Percentiles rank a stretch among this genome's conserved stretches.
Evolutionary conservation across 2,329 filamentous ascomycete genomes (phyloP).

Genomic region (Blastomyces emzantsi): DNA sequence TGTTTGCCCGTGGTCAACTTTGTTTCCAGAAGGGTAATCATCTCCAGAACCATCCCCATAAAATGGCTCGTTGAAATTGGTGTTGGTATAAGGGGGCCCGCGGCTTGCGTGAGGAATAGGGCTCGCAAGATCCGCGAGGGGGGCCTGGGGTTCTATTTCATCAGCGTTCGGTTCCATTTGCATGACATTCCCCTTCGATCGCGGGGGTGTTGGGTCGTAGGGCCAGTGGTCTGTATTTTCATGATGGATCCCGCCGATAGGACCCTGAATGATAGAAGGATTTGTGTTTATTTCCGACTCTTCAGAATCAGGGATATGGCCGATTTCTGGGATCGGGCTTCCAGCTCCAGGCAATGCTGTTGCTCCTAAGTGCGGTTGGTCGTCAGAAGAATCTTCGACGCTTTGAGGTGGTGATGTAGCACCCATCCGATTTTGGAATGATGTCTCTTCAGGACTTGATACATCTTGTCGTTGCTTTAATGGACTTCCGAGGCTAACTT

Average conservation of each 20-base stretch:
- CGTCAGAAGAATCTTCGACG: conserved; percentile 39
- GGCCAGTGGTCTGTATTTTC: conserved; percentile 46
- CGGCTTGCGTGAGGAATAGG: conserved; percentile 45
- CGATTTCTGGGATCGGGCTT: conserved; percentile 69
- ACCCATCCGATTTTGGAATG: conserved; percentile 32
- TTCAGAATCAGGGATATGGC: conserved; percentile 49
- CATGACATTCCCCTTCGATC: conserved; percentile 29
- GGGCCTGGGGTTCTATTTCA: conserved; percentile 35
- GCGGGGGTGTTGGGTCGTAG: conserved; percentile 46
- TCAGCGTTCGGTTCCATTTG: conserved; percentile 32
- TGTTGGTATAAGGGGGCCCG: conserved; percentile 47
- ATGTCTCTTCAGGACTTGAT: conserved; percentile 30
- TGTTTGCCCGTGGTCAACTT: conserved; percentile 28
- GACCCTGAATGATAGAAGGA: conserved; percentile 71
- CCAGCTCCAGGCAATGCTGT: conserved; percentile 60
- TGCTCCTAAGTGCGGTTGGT: conserved; percentile 52
- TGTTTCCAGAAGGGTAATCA: conserved; percentile 13
- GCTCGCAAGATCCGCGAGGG: conserved; percentile 38
- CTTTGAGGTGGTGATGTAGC: conserved; percentile 48
- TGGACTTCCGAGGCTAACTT: conserved; percentile 35
- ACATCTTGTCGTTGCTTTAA: conserved; percentile 37
- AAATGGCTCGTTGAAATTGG: conserved; percentile 52
- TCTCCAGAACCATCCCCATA: conserved; percentile 28
- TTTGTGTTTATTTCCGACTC: conserved; percentile 64
- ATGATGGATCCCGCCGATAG: conserved; percentile 49